These are phyloP conservation scores for Cercophora samala DNA, from an alignment of 495 filamentous ascomycete genomes.

Conservation along the genomic window DNA sequence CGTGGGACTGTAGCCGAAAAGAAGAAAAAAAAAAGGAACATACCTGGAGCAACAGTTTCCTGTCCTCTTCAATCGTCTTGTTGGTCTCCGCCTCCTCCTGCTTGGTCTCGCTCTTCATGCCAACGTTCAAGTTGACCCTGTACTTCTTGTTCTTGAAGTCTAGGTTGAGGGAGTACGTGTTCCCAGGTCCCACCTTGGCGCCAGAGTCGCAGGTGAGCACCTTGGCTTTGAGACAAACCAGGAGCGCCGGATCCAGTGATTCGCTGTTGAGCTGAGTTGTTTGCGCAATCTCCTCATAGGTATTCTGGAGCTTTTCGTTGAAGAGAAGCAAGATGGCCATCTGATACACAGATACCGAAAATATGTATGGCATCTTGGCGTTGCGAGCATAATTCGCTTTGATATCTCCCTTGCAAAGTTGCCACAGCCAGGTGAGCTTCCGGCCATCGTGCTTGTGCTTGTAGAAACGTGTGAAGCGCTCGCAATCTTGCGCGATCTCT, in stretches of 20 bases:
- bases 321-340: slow-evolving; percentile 97
- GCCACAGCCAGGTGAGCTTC: slow-evolving; percentile 97
- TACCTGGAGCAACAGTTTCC: slow-evolving; percentile 95
- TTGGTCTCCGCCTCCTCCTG: slow-evolving; percentile 94
- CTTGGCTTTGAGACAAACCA: slow-evolving; percentile 85
- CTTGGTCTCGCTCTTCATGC: slow-evolving; percentile 91
- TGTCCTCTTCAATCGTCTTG: slow-evolving; percentile 98
- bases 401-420: slow-evolving; percentile 94
- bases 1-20: no score
- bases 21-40: slow-evolving; percentile 32
- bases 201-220: slow-evolving; percentile 66
- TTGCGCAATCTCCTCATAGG: slow-evolving; percentile 80
- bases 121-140: slow-evolving; percentile 92
- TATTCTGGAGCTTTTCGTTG: slow-evolving; percentile 82
- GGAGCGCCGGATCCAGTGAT: slow-evolving; percentile 77
- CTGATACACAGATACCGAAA: slow-evolving; percentile 95
- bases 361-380: slow-evolving; percentile 88
- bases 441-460: slow-evolving; percentile 92
- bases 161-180: slow-evolving; percentile 76
- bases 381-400: slow-evolving; percentile 88
- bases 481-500: slow-evolving; percentile 80
- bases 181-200: slow-evolving; percentile 70
- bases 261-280: slow-evolving; percentile 76
- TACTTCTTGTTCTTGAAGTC: slow-evolving; percentile 98
- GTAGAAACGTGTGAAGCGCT: slow-evolving; percentile 88